phyloP scores from a whole-genome alignment of 116 monocot genomes.

The Zostera marina region DNA sequence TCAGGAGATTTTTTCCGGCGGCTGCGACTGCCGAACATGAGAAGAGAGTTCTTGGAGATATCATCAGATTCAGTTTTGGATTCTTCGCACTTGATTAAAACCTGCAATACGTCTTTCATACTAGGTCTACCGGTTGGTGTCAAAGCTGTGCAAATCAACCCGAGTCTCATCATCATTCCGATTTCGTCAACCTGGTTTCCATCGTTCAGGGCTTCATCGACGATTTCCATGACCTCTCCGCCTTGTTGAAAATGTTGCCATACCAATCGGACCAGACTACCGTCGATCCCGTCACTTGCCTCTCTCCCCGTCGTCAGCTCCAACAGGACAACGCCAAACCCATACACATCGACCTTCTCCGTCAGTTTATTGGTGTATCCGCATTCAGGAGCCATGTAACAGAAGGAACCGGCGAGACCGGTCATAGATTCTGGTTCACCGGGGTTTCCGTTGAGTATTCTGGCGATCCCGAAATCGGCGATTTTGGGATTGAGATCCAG shows the following conservation, averaged over 20 bases:
- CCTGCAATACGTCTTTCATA: slow-evolving; percentile 64
- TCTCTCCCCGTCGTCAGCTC: slow-evolving; percentile 57
- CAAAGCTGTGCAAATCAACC: slow-evolving; percentile 39
- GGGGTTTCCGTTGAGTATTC: neutral
- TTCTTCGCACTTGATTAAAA: slow-evolving; percentile 13
- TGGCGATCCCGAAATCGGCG: slow-evolving; percentile 27
- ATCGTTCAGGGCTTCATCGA: slow-evolving; percentile 24
- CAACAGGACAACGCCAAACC: slow-evolving; percentile 81
- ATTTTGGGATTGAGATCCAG: slow-evolving; percentile 14
- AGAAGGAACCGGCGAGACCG: slow-evolving; percentile 31
- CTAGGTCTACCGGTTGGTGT: slow-evolving; percentile 39
- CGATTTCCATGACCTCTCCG: neutral
- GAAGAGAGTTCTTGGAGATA: slow-evolving; percentile 14
- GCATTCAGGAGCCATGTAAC: slow-evolving; percentile 91
- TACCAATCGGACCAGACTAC: neutral
- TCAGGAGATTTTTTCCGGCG: neutral
- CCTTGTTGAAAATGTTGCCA: slow-evolving; percentile 23
- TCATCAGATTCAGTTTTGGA: neutral
- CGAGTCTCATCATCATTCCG: slow-evolving; percentile 30
- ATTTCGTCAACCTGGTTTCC: slow-evolving; percentile 30
- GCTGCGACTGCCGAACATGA: slow-evolving; percentile 8
- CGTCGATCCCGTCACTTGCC: slow-evolving; percentile 19
- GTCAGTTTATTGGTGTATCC: slow-evolving; percentile 40
- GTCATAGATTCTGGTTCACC: slow-evolving; percentile 3
- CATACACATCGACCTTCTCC: slow-evolving; percentile 82